These are phyloP conservation scores for Heliamphora exappendiculata DNA, from an alignment of 148 eudicot species.

Conservation along the genomic window DNA sequence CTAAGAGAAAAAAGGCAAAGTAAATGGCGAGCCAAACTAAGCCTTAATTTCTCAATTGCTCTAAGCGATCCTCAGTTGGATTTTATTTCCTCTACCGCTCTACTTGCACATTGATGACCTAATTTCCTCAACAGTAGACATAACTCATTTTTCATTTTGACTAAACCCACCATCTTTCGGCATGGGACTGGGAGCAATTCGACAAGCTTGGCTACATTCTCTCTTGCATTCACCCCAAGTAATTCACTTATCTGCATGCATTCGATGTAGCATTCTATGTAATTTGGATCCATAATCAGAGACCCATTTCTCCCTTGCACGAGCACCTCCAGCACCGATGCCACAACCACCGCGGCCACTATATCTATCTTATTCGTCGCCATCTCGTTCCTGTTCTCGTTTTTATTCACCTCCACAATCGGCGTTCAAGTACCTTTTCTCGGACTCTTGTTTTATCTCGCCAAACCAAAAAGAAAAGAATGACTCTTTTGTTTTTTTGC, in stretches of 20 bases:
- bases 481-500: no score
- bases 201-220: background rate
- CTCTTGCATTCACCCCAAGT: background rate
- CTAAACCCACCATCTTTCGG: background rate
- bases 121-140: background rate
- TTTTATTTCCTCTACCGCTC: no score
- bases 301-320: background rate
- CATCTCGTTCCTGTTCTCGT: no score
- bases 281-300: background rate
- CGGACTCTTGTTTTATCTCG: no score
- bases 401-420: background rate
- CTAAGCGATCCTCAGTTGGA: no score
- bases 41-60: no score
- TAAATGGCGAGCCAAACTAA: no score
- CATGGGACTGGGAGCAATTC: background rate
- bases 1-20: no score
- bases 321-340: background rate
- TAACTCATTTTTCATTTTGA: background rate
- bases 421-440: background rate
- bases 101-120: no score
- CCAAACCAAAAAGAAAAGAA: no score
- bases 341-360: background rate
- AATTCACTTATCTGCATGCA: background rate
- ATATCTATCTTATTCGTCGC: background rate
- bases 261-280: background rate